Evolutionary conservation across 1,284 basidiomycete genomes (phyloP).

Genomic region (Malassezia caprae): DNA sequence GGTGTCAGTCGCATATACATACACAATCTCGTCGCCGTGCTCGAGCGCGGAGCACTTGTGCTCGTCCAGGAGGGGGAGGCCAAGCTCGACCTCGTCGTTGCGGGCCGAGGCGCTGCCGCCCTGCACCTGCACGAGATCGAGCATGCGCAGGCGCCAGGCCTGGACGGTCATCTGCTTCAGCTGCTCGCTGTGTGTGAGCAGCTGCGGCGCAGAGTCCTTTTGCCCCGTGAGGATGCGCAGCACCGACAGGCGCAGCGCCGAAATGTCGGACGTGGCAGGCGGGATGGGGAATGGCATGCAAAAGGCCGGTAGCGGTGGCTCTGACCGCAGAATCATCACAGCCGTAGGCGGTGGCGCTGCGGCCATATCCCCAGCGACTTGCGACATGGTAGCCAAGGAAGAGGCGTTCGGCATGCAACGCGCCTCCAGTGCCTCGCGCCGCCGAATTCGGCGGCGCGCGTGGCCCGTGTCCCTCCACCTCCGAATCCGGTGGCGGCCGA

Average conservation of each 20-base stretch:
- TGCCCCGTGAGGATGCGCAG: slow-evolving; percentile 39
- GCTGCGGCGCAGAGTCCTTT: slow-evolving; percentile 18
- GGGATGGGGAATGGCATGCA: slow-evolving; percentile 39
- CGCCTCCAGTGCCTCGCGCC: not conserved
- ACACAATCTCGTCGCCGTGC: slow-evolving; percentile 40
- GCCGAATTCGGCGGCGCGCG: slow-evolving; percentile 1
- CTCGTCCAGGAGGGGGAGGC: slow-evolving; percentile 38
- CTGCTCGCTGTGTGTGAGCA: slow-evolving; percentile 35
- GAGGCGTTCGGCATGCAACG: not conserved
- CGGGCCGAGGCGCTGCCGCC: slow-evolving; percentile 19
- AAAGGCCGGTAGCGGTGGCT: slow-evolving; percentile 36
- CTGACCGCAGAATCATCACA: slow-evolving; percentile 29
- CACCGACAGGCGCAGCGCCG: slow-evolving; percentile 35
- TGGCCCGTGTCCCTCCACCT: slow-evolving; percentile 3
- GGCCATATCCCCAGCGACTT: not conserved
- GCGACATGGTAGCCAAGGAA: not conserved
- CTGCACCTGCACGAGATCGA: slow-evolving; percentile 42
- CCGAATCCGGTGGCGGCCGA: slow-evolving; percentile 3
- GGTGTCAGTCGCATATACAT: not conserved
- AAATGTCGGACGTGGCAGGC: slow-evolving; percentile 25
- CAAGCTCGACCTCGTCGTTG: slow-evolving; percentile 15
- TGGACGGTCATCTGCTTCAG: slow-evolving; percentile 42
- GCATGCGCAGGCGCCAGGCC: slow-evolving; percentile 42
- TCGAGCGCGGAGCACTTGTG: slow-evolving; percentile 45
- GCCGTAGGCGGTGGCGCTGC: slow-evolving; percentile 2